Percentiles rank a stretch among this genome's conserved stretches.
phyloP scores from a whole-genome alignment of 176 grass and related monocot species.

The Oryza glaberrima region DNA sequence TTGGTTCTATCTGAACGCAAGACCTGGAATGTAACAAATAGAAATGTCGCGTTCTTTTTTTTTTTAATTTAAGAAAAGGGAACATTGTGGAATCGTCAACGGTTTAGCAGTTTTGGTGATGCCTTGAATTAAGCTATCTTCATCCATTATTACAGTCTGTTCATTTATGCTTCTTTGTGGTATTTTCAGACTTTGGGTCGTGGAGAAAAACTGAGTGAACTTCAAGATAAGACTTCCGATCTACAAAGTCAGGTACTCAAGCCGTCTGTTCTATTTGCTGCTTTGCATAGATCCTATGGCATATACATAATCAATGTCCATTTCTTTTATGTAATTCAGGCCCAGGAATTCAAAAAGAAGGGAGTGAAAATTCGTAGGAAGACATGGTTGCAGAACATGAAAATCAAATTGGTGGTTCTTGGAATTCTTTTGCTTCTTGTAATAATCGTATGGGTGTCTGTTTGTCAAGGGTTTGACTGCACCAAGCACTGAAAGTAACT shows the following conservation, averaged over 20 bases:
- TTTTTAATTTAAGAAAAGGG: not conserved
- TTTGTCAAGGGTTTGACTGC: conserved; percentile 94
- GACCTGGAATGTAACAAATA: conserved; percentile 13
- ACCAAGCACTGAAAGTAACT: conserved; percentile 70
- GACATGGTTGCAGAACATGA: conserved; percentile 96
- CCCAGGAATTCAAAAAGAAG: conserved; percentile 91
- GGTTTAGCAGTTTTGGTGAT: not conserved
- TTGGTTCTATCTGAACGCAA: not conserved
- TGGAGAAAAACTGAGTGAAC: conserved; percentile 83
- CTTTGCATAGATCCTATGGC: not conserved
- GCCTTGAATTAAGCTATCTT: not conserved
- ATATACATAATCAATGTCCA: not conserved
- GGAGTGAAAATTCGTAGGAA: conserved; percentile 84
- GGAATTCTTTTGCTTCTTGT: conserved; percentile 85
- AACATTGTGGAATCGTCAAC: not conserved
- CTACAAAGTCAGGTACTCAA: conserved; percentile 67
- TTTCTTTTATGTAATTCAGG: conserved; percentile 51
- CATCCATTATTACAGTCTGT: not conserved
- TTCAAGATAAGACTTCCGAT: conserved; percentile 85
- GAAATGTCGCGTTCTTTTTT: not conserved
- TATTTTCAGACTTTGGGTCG: conserved; percentile 73
- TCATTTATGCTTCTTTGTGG: not conserved
- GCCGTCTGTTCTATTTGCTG: not conserved
- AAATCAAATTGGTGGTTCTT: conserved; percentile 85
- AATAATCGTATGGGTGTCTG: conserved; percentile 82